These are phyloP conservation scores for Theobroma grandiflorum DNA, from an alignment of 441 rosid species.

Conservation along the genomic window DNA sequence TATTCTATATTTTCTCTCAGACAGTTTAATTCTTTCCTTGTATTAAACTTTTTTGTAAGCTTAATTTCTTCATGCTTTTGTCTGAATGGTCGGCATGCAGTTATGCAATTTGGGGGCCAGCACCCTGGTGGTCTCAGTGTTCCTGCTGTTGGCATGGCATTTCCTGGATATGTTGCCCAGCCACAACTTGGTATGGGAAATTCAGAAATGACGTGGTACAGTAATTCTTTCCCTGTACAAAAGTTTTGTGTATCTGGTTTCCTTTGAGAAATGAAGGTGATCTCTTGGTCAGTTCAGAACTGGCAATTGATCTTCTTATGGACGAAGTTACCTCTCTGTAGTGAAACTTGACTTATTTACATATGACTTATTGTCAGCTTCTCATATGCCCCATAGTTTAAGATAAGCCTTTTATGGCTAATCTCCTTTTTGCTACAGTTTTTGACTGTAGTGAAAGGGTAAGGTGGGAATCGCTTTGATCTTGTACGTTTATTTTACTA, in stretches of 20 bases:
- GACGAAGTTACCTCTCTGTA: neutral
- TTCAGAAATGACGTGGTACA: constrained; percentile 97
- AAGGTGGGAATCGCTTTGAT: neutral
- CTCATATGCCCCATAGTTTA: neutral
- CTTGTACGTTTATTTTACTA: constrained; percentile 6
- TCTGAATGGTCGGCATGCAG: constrained; percentile 47
- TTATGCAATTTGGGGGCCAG: constrained; percentile 93
- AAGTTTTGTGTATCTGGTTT: constrained; percentile 18
- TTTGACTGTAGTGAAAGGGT: neutral
- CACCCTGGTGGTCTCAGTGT: constrained; percentile 88
- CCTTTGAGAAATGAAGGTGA: neutral
- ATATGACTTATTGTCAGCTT: neutral
- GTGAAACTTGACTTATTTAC: neutral
- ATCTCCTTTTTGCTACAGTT: constrained; percentile 5
- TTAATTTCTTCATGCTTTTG: constrained; percentile 3
- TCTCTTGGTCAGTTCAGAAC: neutral
- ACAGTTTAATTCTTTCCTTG: constrained; percentile 6
- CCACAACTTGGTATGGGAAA: constrained; percentile 88
- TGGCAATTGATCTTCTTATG: neutral
- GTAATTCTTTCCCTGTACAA: neutral
- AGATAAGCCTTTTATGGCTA: neutral
- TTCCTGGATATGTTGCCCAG: constrained; percentile 95
- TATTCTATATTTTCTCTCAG: constrained; percentile 6
- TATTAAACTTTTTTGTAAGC: neutral
- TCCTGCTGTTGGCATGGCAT: constrained; percentile 97